These are phyloP conservation scores for Alnus rubra DNA, from an alignment of 306 rosid genomes.

Conservation along the genomic window DNA sequence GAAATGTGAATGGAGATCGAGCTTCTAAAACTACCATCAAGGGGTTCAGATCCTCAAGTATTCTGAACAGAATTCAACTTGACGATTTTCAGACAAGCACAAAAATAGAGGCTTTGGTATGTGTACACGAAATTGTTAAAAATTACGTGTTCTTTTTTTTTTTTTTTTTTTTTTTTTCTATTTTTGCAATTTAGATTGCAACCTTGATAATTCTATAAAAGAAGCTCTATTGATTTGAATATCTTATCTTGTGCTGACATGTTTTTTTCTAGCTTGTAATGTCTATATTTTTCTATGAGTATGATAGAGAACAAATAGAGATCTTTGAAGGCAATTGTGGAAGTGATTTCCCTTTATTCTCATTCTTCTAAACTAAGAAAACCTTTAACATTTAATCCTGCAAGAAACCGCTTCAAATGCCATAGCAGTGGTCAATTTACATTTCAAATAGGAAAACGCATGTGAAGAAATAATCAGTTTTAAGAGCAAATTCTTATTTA, in stretches of 20 bases:
- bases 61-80: constrained; percentile 73
- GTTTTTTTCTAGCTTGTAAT: constrained; percentile 6
- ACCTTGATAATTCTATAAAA: background rate
- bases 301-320: background rate
- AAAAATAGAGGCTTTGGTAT: constrained; percentile 95
- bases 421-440: background rate
- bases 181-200: background rate
- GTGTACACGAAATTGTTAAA: constrained; percentile 32
- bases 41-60: constrained; percentile 86
- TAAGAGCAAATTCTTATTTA: background rate
- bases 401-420: background rate
- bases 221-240: too few species aligned
- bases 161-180: too few species aligned
- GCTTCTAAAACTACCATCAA: constrained; percentile 59
- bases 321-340: background rate
- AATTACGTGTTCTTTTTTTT: too few species aligned
- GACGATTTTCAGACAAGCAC: constrained; percentile 94
- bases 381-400: background rate
- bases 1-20: constrained; percentile 37
- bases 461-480: background rate
- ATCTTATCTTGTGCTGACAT: background rate
- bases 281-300: background rate
- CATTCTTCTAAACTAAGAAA: background rate
- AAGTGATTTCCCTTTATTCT: background rate
- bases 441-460: background rate